phyloP scores from a whole-genome alignment of 1,284 basidiomycete species.

The Trametes polyzona region DNA sequence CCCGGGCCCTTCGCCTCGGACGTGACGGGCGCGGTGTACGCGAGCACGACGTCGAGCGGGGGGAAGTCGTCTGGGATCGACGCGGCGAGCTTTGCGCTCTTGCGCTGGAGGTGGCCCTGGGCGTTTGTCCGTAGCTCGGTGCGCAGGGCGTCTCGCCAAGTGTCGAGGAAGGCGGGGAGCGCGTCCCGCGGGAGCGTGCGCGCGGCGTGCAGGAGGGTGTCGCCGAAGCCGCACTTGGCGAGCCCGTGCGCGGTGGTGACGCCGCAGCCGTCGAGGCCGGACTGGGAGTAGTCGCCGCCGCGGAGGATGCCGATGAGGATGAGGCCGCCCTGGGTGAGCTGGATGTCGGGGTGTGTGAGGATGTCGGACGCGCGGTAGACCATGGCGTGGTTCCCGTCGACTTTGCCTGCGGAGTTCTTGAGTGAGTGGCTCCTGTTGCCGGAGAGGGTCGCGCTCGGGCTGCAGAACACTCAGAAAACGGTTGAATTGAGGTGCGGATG shows the following conservation, averaged over 20 bases:
- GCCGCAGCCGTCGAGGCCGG: slow-evolving; percentile 67
- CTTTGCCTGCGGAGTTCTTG: slow-evolving; percentile 65
- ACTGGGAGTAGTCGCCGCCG: slow-evolving; percentile 90
- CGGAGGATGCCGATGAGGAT: slow-evolving; percentile 86
- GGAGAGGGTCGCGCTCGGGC: slow-evolving; percentile 74
- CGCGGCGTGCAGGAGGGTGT: slow-evolving; percentile 66
- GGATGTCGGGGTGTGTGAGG: slow-evolving; percentile 52
- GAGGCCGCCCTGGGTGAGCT: slow-evolving; percentile 74
- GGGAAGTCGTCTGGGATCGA: slow-evolving; percentile 68
- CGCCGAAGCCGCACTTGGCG: slow-evolving; percentile 73
- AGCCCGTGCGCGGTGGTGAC: slow-evolving; percentile 66
- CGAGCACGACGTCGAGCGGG: slow-evolving; percentile 66
- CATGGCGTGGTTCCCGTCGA: slow-evolving; percentile 76
- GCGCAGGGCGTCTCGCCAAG: slow-evolving; percentile 68
- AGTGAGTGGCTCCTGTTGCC: slow-evolving; percentile 66
- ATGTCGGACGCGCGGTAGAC: slow-evolving; percentile 66
- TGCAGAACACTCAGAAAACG: slow-evolving; percentile 36
- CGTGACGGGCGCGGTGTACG: slow-evolving; percentile 78
- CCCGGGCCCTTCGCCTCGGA: slow-evolving; percentile 57
- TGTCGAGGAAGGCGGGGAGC: slow-evolving; percentile 58
- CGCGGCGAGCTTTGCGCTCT: slow-evolving; percentile 62
- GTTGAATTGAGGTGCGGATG: background rate
- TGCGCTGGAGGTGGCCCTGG: slow-evolving; percentile 60
- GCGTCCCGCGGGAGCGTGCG: slow-evolving; percentile 48
- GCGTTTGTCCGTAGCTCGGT: slow-evolving; percentile 77